Percentiles rank a stretch among this genome's conserved stretches.
These are phyloP conservation scores for Hyparrhenia diplandra DNA, from an alignment of 176 grass and related monocot genomes.

Conservation along the genomic window DNA sequence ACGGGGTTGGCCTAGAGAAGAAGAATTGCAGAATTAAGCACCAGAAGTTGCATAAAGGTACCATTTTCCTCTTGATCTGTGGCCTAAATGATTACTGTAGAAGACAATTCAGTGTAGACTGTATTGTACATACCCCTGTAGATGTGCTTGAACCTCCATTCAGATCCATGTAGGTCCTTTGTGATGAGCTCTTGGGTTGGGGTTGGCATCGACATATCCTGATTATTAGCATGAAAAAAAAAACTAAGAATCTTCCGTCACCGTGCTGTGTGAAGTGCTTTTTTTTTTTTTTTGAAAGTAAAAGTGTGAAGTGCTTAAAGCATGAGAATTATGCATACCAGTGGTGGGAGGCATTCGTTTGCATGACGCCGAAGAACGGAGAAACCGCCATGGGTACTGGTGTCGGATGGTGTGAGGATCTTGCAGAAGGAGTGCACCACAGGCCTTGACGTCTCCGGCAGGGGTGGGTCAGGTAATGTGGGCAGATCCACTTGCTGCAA, in stretches of 20 bases:
- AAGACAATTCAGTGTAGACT: constrained; percentile 4
- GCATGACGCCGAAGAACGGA: constrained; percentile 87
- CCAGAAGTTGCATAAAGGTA: background rate
- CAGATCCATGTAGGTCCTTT: constrained; percentile 79
- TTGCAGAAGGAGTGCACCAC: constrained; percentile 97
- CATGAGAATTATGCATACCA: constrained; percentile 45
- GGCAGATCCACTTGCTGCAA: constrained; percentile 56
- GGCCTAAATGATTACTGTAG: constrained; percentile 17
- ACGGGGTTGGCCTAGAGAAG: constrained; percentile 80
- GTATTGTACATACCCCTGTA: constrained; percentile 70
- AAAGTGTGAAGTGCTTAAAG: no score
- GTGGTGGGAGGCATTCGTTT: constrained; percentile 87
- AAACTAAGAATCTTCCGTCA: background rate
- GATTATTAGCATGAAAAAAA: constrained; percentile 20
- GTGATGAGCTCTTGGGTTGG: constrained; percentile 82
- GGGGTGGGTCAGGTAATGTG: constrained; percentile 36
- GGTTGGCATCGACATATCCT: constrained; percentile 88
- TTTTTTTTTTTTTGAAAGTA: no score
- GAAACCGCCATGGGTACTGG: constrained; percentile 96
- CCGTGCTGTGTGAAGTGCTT: background rate
- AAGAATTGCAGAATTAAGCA: constrained; percentile 14
- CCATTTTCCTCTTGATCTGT: background rate
- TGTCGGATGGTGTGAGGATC: constrained; percentile 97
- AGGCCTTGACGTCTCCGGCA: constrained; percentile 47
- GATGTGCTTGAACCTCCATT: constrained; percentile 98